Evolutionary conservation across 225 moss, liverwort and hornwort genomes (phyloP), one percentile per base, ranked within the genome.

Genomic region (Thuidium tamariscinum): DNA sequence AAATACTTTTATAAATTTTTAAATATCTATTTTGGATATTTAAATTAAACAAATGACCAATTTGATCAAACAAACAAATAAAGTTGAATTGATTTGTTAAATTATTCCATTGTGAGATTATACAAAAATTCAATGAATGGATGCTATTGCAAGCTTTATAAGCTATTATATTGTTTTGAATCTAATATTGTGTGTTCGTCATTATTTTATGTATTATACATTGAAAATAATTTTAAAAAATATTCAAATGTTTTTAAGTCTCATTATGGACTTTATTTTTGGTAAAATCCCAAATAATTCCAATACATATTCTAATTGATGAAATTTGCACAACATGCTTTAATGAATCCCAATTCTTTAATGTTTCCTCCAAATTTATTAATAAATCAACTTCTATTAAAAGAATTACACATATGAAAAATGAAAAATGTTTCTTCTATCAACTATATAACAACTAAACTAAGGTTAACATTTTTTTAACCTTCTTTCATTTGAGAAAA

Each of bases 31-130:
- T 66, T 65, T 20, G 6, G 7, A 3, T 12, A 67, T 37, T 36
- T 22, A 4, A 13, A 37, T 67, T 7, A 7, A 22, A 22, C 4
- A 4, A 36, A 7, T 37, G 37, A 22, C 0, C 0, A 0, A 1
- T 12, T 0, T 12, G 3, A 67, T 22, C 19, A 9, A 0, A n/a
- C n/a, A n/a, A n/a, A n/a, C n/a, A n/a, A n/a, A n/a, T n/a, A n/a
- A n/a, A n/a, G n/a, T n/a, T n/a, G n/a, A n/a, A n/a, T n/a, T n/a
- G n/a, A n/a, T n/a, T n/a, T n/a, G n/a, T n/a, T n/a, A n/a, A n/a
- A n/a, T 12, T 37, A 22, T 3, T 21, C 7, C 22, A 37, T 22
- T 67, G 2, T 13, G 7, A 67, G 2, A 67, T 37, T 12, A 12
- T 22, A 22, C 3, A 67, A 67, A 37, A 67, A 2, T 67, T 22